phyloP scores from a whole-genome alignment of 2,329 filamentous ascomycete genomes.

The Sarocladium strictum region DNA sequence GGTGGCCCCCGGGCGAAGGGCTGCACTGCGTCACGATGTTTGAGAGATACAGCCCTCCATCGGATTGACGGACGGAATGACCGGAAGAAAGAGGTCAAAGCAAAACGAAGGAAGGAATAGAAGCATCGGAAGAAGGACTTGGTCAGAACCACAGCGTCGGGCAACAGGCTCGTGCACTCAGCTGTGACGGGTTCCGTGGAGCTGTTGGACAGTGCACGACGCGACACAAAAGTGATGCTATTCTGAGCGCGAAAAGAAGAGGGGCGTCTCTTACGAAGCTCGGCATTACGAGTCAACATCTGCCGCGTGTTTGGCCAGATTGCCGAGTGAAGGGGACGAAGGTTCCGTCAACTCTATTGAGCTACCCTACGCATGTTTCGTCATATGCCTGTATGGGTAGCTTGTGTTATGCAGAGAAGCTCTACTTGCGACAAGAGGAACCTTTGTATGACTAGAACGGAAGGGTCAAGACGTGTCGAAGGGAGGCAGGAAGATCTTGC shows the following conservation, averaged over 20 bases:
- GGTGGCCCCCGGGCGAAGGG: background rate
- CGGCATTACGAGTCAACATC: background rate
- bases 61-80: background rate
- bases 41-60: background rate
- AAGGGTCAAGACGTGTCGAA: background rate
- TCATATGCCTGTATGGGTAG: background rate
- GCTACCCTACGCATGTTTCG: background rate
- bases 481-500: background rate
- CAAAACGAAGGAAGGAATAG: background rate
- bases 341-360: background rate
- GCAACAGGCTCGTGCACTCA: background rate
- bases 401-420: conserved; percentile 1
- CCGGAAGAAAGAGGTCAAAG: background rate
- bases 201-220: background rate
- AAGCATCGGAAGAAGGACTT: background rate
- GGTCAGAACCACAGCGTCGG: background rate
- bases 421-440: conserved; percentile 6
- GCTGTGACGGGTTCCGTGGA: background rate
- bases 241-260: background rate
- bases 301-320: background rate
- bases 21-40: background rate
- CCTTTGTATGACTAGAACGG: conserved; percentile 5
- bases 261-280: background rate
- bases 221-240: background rate
- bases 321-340: background rate